Evolutionary conservation across 805 yeast genomes (phyloP), one percentile per base, ranked within the genome.

Genomic region (Yamadazyma laniorum): DNA sequence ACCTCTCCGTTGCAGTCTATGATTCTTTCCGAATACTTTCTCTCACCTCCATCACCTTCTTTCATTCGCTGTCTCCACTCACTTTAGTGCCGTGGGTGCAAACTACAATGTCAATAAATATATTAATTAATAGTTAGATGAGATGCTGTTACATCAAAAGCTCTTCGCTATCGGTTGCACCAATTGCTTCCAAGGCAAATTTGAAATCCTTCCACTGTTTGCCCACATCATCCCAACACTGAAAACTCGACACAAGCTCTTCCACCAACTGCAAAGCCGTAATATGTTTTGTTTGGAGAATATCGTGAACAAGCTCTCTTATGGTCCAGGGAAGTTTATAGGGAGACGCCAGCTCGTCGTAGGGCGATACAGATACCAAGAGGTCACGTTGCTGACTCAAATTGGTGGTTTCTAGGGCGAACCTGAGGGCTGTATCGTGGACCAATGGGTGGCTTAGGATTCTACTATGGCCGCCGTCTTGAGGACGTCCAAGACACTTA

Each of bases 241-340:
- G 18, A 42, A 49, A 66, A 22, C 56, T 57, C 11, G 18, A 18
- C 9, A 63, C 29, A 25, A 67, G 48, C 13, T 55, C 52, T 12
- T 37, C 36, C 3, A 66, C 37, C 14, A 67, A 45, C 13, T 37
- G 28, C 25, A 45, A 29, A 39, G 53, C 56, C 6, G 48, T 45
- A 9, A 68, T 55, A 44, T 67, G 61, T 36, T 59, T 59, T 14
- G 64, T 49, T 21, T 49, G 45, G 14, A 58, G 40, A 27, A 68
- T 49, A 34, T 67, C 70, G 26, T 67, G 56, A 9, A 68, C 30
- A 26, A 66, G 44, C n/a, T 64, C 63, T 18, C 73, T 55, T 5
- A 64, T 44, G 33, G 56, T 56, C 72, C 72, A 67, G 3, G 74
- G 71, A 16, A 68, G 32, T 27, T 53, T 51, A 41, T 51, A 62